These are phyloP conservation scores for Elymus sibiricus DNA, from an alignment of 176 grass and related monocot species.

Conservation along the genomic window DNA sequence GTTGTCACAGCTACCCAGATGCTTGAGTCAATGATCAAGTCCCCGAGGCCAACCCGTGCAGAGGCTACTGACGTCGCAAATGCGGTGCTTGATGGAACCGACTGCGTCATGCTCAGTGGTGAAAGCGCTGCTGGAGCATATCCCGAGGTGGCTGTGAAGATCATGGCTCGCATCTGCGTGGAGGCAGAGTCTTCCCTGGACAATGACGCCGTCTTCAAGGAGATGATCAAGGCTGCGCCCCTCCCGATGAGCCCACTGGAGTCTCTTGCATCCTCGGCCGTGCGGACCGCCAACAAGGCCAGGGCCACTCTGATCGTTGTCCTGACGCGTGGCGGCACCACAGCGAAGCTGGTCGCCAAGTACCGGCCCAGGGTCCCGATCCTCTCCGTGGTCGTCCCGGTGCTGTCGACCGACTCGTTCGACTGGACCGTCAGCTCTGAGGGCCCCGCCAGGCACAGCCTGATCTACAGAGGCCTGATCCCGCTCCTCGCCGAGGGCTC, in stretches of 20 bases:
- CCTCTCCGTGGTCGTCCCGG: slow-evolving; percentile 79
- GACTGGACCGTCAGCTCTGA: slow-evolving; percentile 81
- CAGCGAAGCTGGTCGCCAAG: slow-evolving; percentile 75
- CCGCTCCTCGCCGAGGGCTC: slow-evolving; percentile 80
- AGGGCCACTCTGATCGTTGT: slow-evolving; percentile 68
- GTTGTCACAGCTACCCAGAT: slow-evolving; percentile 94
- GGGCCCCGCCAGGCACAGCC: slow-evolving; percentile 71
- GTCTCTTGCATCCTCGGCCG: slow-evolving; percentile 84
- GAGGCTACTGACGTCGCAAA: slow-evolving; percentile 96
- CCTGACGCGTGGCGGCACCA: slow-evolving; percentile 88
- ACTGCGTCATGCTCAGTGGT: slow-evolving; percentile 95
- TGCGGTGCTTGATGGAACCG: slow-evolving; percentile 86
- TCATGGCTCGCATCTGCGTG: slow-evolving; percentile 83
- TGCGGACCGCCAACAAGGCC: slow-evolving; percentile 85
- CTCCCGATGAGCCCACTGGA: slow-evolving; percentile 93
- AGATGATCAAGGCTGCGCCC: slow-evolving; percentile 69
- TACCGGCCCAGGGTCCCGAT: slow-evolving; percentile 86
- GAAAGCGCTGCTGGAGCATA: slow-evolving; percentile 90
- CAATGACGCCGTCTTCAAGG: slow-evolving; percentile 74
- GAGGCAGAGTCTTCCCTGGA: slow-evolving; percentile 93
- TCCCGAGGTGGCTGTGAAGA: slow-evolving; percentile 88
- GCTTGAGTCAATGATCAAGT: slow-evolving; percentile 98
- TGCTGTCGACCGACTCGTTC: slow-evolving; percentile 68
- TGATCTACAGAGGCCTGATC: slow-evolving; percentile 76
- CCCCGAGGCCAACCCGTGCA: slow-evolving; percentile 79